These are phyloP conservation scores for Dysphania ambrosioides DNA, from an alignment of 148 eudicot species.

Conservation along the genomic window DNA sequence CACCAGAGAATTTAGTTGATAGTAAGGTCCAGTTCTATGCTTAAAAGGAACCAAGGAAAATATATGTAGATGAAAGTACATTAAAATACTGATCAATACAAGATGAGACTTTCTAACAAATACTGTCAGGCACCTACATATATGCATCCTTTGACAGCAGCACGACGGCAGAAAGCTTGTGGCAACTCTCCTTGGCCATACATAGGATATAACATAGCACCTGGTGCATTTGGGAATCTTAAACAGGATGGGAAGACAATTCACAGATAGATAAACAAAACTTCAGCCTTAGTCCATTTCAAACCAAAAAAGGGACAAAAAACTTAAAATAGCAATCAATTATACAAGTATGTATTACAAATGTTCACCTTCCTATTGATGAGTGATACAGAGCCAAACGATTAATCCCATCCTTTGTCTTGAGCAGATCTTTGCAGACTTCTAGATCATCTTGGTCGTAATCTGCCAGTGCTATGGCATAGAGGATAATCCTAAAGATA, in stretches of 20 bases:
- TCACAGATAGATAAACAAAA: slow-evolving; percentile 14
- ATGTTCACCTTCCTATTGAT: slow-evolving; percentile 70
- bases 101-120: neutral
- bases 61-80: neutral
- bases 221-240: slow-evolving; percentile 79
- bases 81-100: neutral
- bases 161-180: slow-evolving; percentile 95
- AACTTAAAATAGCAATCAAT: neutral
- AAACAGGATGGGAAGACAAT: slow-evolving; percentile 9
- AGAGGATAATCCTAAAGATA: slow-evolving; percentile 70
- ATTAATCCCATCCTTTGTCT: slow-evolving; percentile 66
- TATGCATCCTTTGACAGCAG: slow-evolving; percentile 95
- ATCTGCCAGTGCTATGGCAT: slow-evolving; percentile 80
- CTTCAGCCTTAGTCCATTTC: slow-evolving; percentile 13
- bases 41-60: neutral
- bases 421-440: slow-evolving; percentile 49
- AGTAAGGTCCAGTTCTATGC: neutral
- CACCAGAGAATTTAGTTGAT: neutral
- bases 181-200: slow-evolving; percentile 96
- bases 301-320: neutral
- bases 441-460: slow-evolving; percentile 69
- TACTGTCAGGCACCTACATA: slow-evolving; percentile 54
- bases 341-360: neutral
- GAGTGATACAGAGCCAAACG: slow-evolving; percentile 76
- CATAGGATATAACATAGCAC: slow-evolving; percentile 86